Percentiles rank a stretch among this genome's conserved stretches.
phyloP scores from a whole-genome alignment of 192 early-diverging fungal species.

The Lunasporangiospora selenospora region DNA sequence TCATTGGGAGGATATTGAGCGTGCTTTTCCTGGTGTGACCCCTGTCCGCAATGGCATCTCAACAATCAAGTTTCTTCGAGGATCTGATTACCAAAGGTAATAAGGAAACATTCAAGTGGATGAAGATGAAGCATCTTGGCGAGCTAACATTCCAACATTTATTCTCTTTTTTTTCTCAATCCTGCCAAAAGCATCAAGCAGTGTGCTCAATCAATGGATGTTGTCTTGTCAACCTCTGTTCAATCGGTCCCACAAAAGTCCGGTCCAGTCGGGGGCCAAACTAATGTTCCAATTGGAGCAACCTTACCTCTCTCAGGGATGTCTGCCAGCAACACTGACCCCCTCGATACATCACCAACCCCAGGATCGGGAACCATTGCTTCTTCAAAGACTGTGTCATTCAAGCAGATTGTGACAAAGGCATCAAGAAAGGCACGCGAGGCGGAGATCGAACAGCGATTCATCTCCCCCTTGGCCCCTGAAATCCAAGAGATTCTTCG shows the following conservation, averaged over 20 bases:
- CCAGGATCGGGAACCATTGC: too few relatives aligned
- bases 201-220: neutral
- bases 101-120: neutral
- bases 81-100: neutral
- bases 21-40: too few relatives aligned
- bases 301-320: neutral
- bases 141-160: too few relatives aligned
- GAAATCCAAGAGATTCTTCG: neutral
- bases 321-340: neutral
- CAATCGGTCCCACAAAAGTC: neutral
- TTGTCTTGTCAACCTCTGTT: conserved; percentile 1
- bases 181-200: neutral
- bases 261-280: neutral
- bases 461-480: conserved; percentile 1
- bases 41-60: neutral
- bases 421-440: conserved; percentile 2
- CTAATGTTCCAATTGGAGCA: neutral
- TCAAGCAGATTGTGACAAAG: neutral
- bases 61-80: neutral
- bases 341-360: neutral
- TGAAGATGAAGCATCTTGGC: too few relatives aligned
- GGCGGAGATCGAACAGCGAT: conserved; percentile 7
- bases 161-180: neutral
- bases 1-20: neutral
- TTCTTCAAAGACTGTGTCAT: too few relatives aligned